A percentile compares a stretch with the other conserved stretches of the same genome.
Evolutionary conservation across 2,329 filamentous ascomycete genomes (phyloP).

Genomic region (Paraphaeosphaeria sporulosa): DNA sequence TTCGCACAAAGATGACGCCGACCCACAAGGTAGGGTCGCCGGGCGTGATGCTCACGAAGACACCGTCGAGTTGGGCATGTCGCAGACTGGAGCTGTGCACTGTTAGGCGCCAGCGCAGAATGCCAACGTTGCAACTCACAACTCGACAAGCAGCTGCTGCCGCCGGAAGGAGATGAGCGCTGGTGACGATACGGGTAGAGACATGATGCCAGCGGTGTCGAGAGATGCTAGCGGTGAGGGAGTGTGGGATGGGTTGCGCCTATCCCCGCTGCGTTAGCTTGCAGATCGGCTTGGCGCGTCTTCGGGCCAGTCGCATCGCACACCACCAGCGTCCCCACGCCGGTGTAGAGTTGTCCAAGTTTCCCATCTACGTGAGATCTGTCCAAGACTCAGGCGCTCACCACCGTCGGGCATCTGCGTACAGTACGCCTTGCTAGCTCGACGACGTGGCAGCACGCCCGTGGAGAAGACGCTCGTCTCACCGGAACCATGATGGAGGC

Average conservation of each 20-base stretch:
- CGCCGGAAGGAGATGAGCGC: constrained; percentile 64
- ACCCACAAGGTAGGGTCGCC: constrained; percentile 85
- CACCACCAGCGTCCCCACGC: not conserved
- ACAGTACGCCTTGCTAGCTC: not conserved
- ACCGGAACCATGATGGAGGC: not conserved
- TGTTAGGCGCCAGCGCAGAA: constrained; percentile 34
- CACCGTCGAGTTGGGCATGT: constrained; percentile 81
- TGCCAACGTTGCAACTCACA: constrained; percentile 62
- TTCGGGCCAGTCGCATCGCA: not conserved
- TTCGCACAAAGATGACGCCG: constrained; percentile 88
- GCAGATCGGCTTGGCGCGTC: constrained; percentile 4
- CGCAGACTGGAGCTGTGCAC: constrained; percentile 75
- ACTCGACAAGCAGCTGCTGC: constrained; percentile 82
- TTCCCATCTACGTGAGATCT: not conserved
- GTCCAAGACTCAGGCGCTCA: constrained; percentile 5
- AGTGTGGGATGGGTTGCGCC: not conserved
- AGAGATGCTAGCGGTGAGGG: constrained; percentile 8
- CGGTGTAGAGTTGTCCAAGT: not conserved
- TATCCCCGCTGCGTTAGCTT: constrained; percentile 8
- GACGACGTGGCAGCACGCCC: constrained; percentile 15
- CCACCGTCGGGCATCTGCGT: constrained; percentile 7
- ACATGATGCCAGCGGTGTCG: constrained; percentile 26
- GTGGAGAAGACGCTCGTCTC: constrained; percentile 6
- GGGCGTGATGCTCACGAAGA: constrained; percentile 85
- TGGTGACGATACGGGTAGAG: constrained; percentile 32